Conservation (phyloP, 2,329 filamentous ascomycete genomes). For the Arthrinium phaeospermum region DNA sequence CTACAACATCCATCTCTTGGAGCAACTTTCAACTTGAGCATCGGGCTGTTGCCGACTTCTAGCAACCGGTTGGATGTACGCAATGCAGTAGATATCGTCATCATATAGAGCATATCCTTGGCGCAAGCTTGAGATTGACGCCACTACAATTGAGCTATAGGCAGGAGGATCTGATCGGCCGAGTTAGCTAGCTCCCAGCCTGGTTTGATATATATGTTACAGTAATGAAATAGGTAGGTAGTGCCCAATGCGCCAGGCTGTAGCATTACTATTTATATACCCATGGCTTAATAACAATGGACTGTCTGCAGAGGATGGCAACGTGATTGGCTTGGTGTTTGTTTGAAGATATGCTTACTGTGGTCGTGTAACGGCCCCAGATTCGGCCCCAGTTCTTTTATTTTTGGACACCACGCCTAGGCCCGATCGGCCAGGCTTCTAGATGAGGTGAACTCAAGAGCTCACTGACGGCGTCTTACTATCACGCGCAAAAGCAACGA, state of each 20-base stretch:
- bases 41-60: background rate
- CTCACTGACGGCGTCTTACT: background rate
- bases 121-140: background rate
- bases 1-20: background rate
- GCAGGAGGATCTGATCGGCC: background rate
- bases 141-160: too few relatives aligned
- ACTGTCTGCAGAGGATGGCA: background rate
- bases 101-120: background rate
- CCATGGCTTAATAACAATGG: background rate
- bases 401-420: background rate
- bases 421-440: background rate
- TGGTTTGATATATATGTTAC: background rate
- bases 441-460: background rate
- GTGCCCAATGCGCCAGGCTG: background rate
- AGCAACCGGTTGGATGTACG: background rate
- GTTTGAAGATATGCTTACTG: background rate
- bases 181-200: background rate
- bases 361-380: background rate
- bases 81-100: background rate
- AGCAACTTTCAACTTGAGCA: background rate
- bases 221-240: background rate
- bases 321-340: background rate
- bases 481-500: background rate
- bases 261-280: background rate
- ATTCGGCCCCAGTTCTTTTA: background rate